Conservation (phyloP, 495 filamentous ascomycete species). For the Cudoniella acicularis region DNA sequence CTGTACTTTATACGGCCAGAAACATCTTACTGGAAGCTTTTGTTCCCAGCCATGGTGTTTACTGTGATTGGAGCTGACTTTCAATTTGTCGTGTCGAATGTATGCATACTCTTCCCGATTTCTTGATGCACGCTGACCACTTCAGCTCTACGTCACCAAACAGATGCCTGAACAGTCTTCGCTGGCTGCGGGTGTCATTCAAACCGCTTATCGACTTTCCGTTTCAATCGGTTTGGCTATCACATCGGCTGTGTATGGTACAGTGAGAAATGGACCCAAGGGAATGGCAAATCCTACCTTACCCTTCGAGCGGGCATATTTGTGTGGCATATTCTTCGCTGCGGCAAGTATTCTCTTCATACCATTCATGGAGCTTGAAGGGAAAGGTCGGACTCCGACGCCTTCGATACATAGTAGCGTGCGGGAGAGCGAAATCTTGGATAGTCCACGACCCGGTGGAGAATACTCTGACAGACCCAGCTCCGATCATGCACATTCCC, state of each 20-base stretch:
- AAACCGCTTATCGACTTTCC: constrained; percentile 32
- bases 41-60: constrained; percentile 33
- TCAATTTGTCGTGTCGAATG: constrained; percentile 36
- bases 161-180: constrained; percentile 30
- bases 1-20: constrained; percentile 31
- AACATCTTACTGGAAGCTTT: constrained; percentile 32
- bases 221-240: constrained; percentile 34
- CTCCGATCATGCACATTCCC: not conserved
- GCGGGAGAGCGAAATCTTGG: not conserved
- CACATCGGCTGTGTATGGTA: constrained; percentile 33
- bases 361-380: constrained; percentile 33
- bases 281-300: constrained; percentile 17
- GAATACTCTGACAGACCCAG: constrained; percentile 2
- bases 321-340: constrained; percentile 30
- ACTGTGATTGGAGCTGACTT: constrained; percentile 37
- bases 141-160: constrained; percentile 24
- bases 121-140: constrained; percentile 26
- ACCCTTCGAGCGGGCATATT: constrained; percentile 34
- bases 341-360: constrained; percentile 27
- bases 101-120: constrained; percentile 18
- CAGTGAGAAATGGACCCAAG: constrained; percentile 19
- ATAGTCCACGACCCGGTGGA: not conserved
- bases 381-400: constrained; percentile 18
- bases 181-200: constrained; percentile 33
- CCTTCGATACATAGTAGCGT: not conserved